phyloP scores from a whole-genome alignment of 331 rosid genomes.

The Phaseolus coccineus region DNA sequence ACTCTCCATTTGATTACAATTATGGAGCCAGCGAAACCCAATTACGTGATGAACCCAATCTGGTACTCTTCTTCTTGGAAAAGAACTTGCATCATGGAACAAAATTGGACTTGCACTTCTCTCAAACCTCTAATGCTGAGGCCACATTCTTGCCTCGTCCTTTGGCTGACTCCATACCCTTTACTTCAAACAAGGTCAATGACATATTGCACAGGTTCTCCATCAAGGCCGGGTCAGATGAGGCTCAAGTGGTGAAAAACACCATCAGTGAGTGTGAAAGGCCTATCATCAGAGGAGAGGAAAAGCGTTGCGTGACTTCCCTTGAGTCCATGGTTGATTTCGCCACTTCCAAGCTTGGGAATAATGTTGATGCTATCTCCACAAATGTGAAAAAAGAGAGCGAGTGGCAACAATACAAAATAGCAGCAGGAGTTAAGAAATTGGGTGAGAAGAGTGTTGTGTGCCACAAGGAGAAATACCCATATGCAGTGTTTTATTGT shows the following conservation, averaged over 20 bases:
- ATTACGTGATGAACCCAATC: slow-evolving; percentile 61
- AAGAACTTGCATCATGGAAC: slow-evolving; percentile 58
- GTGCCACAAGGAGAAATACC: slow-evolving; percentile 75
- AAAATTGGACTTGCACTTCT: slow-evolving; percentile 61
- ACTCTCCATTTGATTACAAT: neutral
- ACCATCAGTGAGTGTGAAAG: slow-evolving; percentile 67
- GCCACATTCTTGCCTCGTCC: slow-evolving; percentile 62
- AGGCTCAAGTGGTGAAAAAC: slow-evolving; percentile 52
- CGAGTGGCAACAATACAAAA: slow-evolving; percentile 52
- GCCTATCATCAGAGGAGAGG: slow-evolving; percentile 60
- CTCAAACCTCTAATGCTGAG: slow-evolving; percentile 36
- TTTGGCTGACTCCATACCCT: slow-evolving; percentile 63
- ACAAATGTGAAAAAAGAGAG: slow-evolving; percentile 68
- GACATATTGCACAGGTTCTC: slow-evolving; percentile 54
- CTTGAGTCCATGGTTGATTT: slow-evolving; percentile 89
- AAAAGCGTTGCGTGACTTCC: slow-evolving; percentile 81
- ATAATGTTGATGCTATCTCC: slow-evolving; percentile 56
- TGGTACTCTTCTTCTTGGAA: slow-evolving; percentile 76
- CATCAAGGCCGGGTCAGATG: slow-evolving; percentile 49
- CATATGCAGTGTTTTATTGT: slow-evolving; percentile 89
- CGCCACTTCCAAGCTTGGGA: slow-evolving; percentile 72
- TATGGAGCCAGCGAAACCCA: slow-evolving; percentile 78
- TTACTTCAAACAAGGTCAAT: slow-evolving; percentile 59
- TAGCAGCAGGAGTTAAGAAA: slow-evolving; percentile 56
- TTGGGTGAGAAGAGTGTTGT: slow-evolving; percentile 53